These are phyloP conservation scores for Camellia granthamiana DNA, from an alignment of 148 eudicot species.

Conservation along the genomic window DNA sequence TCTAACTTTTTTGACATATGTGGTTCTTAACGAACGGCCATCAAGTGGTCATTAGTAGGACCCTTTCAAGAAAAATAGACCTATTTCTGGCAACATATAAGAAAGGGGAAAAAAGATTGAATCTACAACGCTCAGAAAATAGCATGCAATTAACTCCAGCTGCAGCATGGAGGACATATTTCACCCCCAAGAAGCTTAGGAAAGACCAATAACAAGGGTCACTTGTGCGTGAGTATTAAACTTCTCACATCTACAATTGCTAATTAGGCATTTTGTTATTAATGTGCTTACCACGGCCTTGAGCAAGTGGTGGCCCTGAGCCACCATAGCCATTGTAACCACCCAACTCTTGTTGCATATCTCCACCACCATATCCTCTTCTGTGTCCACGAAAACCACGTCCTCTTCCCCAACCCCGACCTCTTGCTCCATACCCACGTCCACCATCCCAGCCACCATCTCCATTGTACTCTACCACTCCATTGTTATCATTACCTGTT, in stretches of 20 bases:
- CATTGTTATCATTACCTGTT: constrained; percentile 15
- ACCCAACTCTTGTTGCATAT: constrained; percentile 21
- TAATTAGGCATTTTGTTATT: neutral
- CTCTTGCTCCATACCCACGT: constrained; percentile 22
- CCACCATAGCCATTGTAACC: constrained; percentile 35
- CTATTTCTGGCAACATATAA: neutral
- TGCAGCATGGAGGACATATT: neutral
- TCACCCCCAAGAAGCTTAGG: neutral
- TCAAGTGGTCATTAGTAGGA: neutral
- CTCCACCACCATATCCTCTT: constrained; percentile 32
- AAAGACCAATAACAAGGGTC: neutral
- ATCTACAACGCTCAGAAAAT: neutral
- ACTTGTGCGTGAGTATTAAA: neutral
- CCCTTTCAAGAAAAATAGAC: neutral
- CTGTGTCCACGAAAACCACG: constrained; percentile 46
- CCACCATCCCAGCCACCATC: constrained; percentile 30
- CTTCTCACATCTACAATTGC: neutral
- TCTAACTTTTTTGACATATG: no score
- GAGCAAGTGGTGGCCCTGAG: constrained; percentile 17
- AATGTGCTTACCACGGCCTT: constrained; percentile 38
- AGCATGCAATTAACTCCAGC: neutral
- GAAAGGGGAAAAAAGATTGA: neutral
- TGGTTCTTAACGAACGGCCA: no score
- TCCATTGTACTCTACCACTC: constrained; percentile 18
- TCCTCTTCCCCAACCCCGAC: constrained; percentile 43